Percentiles rank a stretch among this genome's conserved stretches.
Conservation (phyloP, 345 rosid species). For the Iberis pinnata region DNA sequence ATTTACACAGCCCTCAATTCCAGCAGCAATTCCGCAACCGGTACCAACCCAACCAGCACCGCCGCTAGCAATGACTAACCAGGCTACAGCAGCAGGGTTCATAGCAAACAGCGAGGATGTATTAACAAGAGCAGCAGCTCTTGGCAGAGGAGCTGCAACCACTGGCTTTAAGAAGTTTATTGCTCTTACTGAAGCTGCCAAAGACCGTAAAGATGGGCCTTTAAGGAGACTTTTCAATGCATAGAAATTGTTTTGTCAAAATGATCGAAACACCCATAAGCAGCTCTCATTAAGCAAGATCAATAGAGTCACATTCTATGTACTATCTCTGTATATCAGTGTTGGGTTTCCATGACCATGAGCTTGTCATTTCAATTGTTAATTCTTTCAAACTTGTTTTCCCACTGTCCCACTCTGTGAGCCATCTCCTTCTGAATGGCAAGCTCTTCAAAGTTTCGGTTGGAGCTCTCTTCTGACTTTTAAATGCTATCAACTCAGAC, state of each 20-base stretch:
- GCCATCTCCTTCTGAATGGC: too few relatives aligned
- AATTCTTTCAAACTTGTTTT: too few relatives aligned
- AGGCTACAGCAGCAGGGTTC: slow-evolving; percentile 48
- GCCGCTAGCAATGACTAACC: slow-evolving; percentile 29
- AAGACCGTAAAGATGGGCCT: slow-evolving; percentile 95
- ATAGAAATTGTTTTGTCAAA: not conserved
- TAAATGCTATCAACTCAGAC: too few relatives aligned
- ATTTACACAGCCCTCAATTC: slow-evolving; percentile 39
- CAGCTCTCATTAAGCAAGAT: too few relatives aligned
- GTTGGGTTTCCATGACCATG: too few relatives aligned
- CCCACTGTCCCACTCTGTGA: too few relatives aligned
- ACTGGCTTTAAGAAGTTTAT: slow-evolving; percentile 98
- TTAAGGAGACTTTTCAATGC: slow-evolving; percentile 83
- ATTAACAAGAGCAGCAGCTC: slow-evolving; percentile 91
- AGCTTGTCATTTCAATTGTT: too few relatives aligned
- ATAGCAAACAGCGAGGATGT: slow-evolving; percentile 89
- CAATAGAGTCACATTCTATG: too few relatives aligned
- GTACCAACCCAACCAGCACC: slow-evolving; percentile 37
- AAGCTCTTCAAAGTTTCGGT: too few relatives aligned
- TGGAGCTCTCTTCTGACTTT: too few relatives aligned
- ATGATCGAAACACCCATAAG: too few relatives aligned
- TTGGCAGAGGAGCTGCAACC: slow-evolving; percentile 95
- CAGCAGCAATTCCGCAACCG: slow-evolving; percentile 35
- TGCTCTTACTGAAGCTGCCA: slow-evolving; percentile 97
- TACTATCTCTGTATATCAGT: too few relatives aligned